phyloP scores from a whole-genome alignment of 2,329 filamentous ascomycete species.

The Arthroderma sp. region DNA sequence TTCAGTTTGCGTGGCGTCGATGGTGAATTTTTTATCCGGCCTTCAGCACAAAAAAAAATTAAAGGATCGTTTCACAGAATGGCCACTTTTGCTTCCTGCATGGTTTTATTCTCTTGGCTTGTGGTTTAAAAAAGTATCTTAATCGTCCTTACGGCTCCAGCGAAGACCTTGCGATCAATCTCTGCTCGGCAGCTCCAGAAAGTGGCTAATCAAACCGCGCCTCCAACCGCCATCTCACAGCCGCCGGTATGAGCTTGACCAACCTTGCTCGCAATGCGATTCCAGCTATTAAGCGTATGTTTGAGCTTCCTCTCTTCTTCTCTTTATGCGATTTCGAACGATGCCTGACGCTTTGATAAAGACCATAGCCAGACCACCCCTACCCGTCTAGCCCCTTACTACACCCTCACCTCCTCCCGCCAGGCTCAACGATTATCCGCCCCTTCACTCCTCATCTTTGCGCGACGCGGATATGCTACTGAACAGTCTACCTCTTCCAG shows the following conservation, averaged over 20 bases:
- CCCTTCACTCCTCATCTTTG: slow-evolving; percentile 12
- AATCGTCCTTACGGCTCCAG: too few species aligned
- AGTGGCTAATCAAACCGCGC: slow-evolving; percentile 1
- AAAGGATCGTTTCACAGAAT: too few species aligned
- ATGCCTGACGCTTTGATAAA: not conserved
- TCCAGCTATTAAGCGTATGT: slow-evolving; percentile 6
- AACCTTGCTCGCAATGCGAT: slow-evolving; percentile 23
- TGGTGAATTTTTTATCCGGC: too few species aligned
- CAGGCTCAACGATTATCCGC: slow-evolving; percentile 40
- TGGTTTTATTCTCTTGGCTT: not conserved
- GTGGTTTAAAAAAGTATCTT: slow-evolving; percentile 2
- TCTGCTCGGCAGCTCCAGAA: slow-evolving; percentile 5
- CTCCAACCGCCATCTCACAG: not conserved
- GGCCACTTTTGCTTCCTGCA: too few species aligned
- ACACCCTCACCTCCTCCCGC: slow-evolving; percentile 37
- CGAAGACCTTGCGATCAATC: slow-evolving; percentile 5
- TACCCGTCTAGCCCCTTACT: slow-evolving; percentile 19
- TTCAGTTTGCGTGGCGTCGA: too few species aligned
- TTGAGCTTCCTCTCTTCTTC: slow-evolving; percentile 3
- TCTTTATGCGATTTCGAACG: not conserved
- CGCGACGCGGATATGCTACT: slow-evolving; percentile 41
- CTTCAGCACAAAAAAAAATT: too few species aligned
- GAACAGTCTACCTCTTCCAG: slow-evolving; percentile 40
- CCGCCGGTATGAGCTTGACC: slow-evolving; percentile 23
- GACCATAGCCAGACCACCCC: slow-evolving; percentile 19